Evolutionary conservation across 2,329 filamentous ascomycete species (phyloP).

Genomic region (Hysterium pulicare): DNA sequence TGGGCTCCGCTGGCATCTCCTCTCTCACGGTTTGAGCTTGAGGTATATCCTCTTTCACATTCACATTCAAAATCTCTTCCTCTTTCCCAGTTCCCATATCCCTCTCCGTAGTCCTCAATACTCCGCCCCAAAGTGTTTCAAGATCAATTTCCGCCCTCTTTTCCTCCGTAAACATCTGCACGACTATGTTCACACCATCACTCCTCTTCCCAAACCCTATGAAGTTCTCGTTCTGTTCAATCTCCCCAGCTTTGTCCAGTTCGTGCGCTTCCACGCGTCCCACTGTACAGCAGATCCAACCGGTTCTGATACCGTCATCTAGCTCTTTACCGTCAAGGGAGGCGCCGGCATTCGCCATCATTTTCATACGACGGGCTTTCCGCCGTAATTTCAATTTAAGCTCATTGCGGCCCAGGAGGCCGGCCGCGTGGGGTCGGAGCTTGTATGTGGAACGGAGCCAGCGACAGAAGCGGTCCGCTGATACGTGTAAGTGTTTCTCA

Average conservation of each 20-base stretch:
- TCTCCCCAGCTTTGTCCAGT: constrained; percentile 29
- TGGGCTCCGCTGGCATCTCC: no score
- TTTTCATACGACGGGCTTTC: constrained; percentile 74
- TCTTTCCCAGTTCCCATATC: constrained; percentile 34
- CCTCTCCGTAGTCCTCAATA: constrained; percentile 42
- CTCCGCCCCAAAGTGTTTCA: constrained; percentile 60
- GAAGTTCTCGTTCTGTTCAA: constrained; percentile 50
- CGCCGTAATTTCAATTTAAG: constrained; percentile 81
- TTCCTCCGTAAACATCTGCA: constrained; percentile 70
- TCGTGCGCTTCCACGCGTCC: constrained; percentile 63
- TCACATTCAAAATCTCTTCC: no score
- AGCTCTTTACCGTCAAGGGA: constrained; percentile 54
- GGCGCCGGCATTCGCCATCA: constrained; percentile 70
- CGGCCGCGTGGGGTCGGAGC: constrained; percentile 76
- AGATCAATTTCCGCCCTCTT: constrained; percentile 66
- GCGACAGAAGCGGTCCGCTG: constrained; percentile 81
- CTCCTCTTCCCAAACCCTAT: constrained; percentile 70
- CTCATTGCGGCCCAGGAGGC: constrained; percentile 84
- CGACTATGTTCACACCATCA: constrained; percentile 60
- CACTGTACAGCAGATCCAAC: constrained; percentile 94
- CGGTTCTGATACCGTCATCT: constrained; percentile 86
- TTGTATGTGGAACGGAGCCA: constrained; percentile 75
- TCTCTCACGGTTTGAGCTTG: no score
- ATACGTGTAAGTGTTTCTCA: constrained; percentile 89
- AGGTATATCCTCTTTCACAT: no score